phyloP scores from a whole-genome alignment of 106 monocot species.

The Dendrobium chrysotoxum region DNA sequence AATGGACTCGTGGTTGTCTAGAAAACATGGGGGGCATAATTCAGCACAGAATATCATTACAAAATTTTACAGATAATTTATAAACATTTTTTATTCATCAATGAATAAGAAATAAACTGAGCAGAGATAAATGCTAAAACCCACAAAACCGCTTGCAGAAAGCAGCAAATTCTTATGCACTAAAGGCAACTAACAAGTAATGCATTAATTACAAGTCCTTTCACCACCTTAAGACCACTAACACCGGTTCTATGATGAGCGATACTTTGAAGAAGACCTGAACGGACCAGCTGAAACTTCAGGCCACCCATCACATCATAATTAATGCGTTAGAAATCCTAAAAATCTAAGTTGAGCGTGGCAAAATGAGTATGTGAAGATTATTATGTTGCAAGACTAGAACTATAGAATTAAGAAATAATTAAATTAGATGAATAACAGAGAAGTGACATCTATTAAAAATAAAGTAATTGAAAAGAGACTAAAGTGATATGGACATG shows the following conservation, averaged over 20 bases:
- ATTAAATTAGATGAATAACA: not conserved
- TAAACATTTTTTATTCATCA: not conserved
- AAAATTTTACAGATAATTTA: not conserved
- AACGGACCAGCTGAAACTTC: not conserved
- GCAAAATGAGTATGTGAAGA: not conserved
- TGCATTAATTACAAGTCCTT: not conserved
- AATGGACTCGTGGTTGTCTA: not conserved
- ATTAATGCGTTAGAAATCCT: not conserved
- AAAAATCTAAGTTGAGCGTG: not conserved
- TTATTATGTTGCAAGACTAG: not conserved
- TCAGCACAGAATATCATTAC: not conserved
- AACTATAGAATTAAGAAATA: not conserved
- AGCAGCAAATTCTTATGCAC: not conserved
- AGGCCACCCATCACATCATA: not conserved
- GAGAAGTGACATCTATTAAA: not conserved
- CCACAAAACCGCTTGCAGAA: not conserved
- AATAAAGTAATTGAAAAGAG: not conserved
- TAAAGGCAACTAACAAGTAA: not conserved
- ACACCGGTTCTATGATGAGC: not conserved
- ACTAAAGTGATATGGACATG: not conserved
- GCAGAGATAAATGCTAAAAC: not conserved
- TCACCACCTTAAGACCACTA: constrained; percentile 2
- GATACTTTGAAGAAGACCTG: not conserved
- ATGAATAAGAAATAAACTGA: not conserved
- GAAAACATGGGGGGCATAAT: not conserved